Evolutionary conservation across 2,329 filamentous ascomycete species (phyloP), one percentile per base, ranked within the genome.

Genomic region (Penicillium brasilianum): DNA sequence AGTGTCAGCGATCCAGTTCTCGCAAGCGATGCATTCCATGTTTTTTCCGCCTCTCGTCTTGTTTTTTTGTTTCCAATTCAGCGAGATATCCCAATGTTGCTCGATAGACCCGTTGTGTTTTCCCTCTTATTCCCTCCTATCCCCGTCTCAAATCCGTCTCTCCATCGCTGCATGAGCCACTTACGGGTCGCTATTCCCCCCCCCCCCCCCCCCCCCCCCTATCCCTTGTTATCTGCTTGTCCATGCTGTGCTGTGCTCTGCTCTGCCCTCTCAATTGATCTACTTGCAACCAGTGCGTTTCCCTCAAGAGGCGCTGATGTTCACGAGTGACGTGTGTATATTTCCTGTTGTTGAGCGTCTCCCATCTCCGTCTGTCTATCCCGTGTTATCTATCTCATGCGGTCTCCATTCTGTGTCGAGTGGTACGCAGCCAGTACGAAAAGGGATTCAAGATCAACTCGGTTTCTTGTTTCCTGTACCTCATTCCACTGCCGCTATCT

Each of bases 241-340:
- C 20, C 20, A 28, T 57, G 56, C 50, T 61, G 55, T 62, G 59
- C 62, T 64, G 55, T 62, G 59, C 62, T 64, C 58, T 49, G 69
- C 61, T 61, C 58, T 59, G 57, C 56, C 46, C 30, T 57, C 52
- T 59, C 49, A 32, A 57, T 51, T 57, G 37, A 56, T 44, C 39
- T 53, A 50, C 53, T 28, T 54, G 32, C 56, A 34, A 34, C 18
- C 51, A 52, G 50, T 50, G 41, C 22, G n/a, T 62, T 59, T 46
- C 28, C 44, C 43, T 55, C 56, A 62, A 71, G 6, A 69, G 67
- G 64, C 64, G 63, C 60, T 71, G 69, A 73, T 72, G 68, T 70
- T 74, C 66, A 75, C 61, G 72, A 75, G 68, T 73, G 71, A 74
- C 68, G 69, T 69, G 69, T 69, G 65, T 69, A 65, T 68, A 61